Conservation (phyloP, 2,329 filamentous ascomycete species). For the Penicillium sp. region DNA sequence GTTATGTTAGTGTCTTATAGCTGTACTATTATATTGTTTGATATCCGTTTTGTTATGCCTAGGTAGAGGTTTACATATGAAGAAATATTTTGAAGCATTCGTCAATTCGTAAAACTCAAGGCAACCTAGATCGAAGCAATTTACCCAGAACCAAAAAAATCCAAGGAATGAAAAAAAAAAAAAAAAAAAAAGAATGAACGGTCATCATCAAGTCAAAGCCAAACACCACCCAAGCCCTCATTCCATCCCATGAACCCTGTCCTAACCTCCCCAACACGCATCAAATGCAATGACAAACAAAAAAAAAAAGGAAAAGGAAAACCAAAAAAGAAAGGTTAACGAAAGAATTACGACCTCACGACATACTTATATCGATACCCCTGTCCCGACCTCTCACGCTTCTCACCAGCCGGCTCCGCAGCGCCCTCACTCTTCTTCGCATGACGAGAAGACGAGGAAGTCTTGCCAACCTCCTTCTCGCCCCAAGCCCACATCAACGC, state of each 20-base stretch:
- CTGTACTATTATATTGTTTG: background rate
- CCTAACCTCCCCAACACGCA: background rate
- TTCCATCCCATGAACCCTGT: background rate
- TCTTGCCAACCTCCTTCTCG: conserved; percentile 35
- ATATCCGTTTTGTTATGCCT: background rate
- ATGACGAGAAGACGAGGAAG: conserved; percentile 11
- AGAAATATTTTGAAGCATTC: background rate
- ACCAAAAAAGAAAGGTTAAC: background rate
- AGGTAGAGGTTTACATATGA: background rate
- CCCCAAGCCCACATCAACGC: conserved; percentile 39
- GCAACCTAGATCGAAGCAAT: background rate
- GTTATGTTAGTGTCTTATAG: background rate
- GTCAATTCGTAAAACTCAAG: background rate
- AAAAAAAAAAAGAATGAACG: background rate
- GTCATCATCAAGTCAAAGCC: background rate
- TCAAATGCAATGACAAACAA: background rate
- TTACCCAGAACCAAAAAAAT: background rate
- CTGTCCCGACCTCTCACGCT: conserved; percentile 22
- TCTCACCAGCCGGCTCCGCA: background rate
- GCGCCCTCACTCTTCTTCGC: background rate
- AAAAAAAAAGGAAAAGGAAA: background rate
- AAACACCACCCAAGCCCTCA: background rate
- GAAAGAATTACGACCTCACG: conserved; percentile 8
- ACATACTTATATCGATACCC: conserved; percentile 39
- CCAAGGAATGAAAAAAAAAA: background rate